phyloP scores from a whole-genome alignment of 129 eudicot genomes.

The Centaurea solstitialis region DNA sequence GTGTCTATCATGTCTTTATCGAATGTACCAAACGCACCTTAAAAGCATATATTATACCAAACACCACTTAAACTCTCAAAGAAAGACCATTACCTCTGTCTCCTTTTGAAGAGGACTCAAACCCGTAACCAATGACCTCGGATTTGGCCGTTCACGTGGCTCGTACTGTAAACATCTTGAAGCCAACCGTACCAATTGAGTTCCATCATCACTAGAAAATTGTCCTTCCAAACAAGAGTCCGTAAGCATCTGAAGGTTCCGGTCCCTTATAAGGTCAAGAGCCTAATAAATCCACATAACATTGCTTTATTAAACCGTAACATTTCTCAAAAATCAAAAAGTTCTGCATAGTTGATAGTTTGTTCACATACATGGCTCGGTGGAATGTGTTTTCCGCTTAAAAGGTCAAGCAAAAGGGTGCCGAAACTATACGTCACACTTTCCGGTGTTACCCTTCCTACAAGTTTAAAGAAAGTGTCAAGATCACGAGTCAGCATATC shows the following conservation, averaged over 20 bases:
- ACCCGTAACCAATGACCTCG: conserved; percentile 73
- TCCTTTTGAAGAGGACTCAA: conserved; percentile 91
- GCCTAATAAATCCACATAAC: conserved; percentile 54
- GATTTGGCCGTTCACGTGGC: conserved; percentile 94
- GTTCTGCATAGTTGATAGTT: not conserved
- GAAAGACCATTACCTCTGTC: conserved; percentile 49
- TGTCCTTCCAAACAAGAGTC: conserved; percentile 99
- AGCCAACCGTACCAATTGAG: conserved; percentile 81
- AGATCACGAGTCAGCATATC: not conserved
- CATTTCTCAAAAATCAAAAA: not conserved
- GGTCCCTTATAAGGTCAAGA: conserved; percentile 85
- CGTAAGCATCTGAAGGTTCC: conserved; percentile 86
- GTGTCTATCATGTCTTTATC: too few relatives aligned
- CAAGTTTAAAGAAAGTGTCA: conserved; percentile 22
- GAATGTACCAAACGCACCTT: too few relatives aligned
- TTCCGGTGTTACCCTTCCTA: conserved; percentile 70
- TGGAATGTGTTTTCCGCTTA: conserved; percentile 76
- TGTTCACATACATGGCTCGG: conserved; percentile 64
- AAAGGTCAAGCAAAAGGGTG: conserved; percentile 66
- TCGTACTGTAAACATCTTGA: conserved; percentile 89
- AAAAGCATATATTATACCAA: not conserved
- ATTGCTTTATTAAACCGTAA: conserved; percentile 20
- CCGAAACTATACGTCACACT: conserved; percentile 76
- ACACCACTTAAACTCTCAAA: not conserved
- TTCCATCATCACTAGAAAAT: conserved; percentile 82